phyloP scores from a whole-genome alignment of 495 filamentous ascomycete genomes.

The Annulohypoxylon bovei region DNA sequence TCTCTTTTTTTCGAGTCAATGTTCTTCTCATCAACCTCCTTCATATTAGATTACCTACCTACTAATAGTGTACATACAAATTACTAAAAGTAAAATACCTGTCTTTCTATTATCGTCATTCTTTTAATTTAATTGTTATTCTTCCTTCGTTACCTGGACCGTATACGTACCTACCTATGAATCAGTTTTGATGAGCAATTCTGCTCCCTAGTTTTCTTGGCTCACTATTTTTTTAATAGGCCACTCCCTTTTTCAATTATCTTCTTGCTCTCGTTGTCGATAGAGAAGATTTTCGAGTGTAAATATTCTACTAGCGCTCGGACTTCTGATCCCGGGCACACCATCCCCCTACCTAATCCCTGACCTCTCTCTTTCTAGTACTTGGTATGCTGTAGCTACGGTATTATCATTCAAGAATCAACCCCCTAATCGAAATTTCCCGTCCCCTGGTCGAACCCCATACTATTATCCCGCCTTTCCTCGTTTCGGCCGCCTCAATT shows the following conservation, averaged over 20 bases:
- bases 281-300: constrained; percentile 13
- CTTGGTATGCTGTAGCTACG: constrained; percentile 9
- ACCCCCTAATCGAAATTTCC: constrained; percentile 45
- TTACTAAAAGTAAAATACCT: constrained; percentile 10
- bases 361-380: constrained; percentile 8
- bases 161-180: not conserved
- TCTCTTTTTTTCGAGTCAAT: constrained; percentile 4
- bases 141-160: constrained; percentile 3
- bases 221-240: not conserved
- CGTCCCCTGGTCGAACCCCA: constrained; percentile 35
- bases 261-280: not conserved
- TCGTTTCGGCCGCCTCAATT: constrained; percentile 40
- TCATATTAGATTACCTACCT: constrained; percentile 2
- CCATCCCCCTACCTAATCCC: constrained; percentile 32
- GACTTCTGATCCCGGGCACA: constrained; percentile 24
- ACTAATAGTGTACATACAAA: constrained; percentile 17
- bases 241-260: not conserved
- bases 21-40: not conserved
- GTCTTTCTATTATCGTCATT: constrained; percentile 15
- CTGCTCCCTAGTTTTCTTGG: constrained; percentile 1
- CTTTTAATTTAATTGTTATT: constrained; percentile 17
- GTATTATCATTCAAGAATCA: constrained; percentile 26
- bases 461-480: constrained; percentile 39
- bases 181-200: not conserved
- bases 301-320: constrained; percentile 37